phyloP scores from a whole-genome alignment of 2,329 filamentous ascomycete species.

The Pseudopithomyces chartarum region DNA sequence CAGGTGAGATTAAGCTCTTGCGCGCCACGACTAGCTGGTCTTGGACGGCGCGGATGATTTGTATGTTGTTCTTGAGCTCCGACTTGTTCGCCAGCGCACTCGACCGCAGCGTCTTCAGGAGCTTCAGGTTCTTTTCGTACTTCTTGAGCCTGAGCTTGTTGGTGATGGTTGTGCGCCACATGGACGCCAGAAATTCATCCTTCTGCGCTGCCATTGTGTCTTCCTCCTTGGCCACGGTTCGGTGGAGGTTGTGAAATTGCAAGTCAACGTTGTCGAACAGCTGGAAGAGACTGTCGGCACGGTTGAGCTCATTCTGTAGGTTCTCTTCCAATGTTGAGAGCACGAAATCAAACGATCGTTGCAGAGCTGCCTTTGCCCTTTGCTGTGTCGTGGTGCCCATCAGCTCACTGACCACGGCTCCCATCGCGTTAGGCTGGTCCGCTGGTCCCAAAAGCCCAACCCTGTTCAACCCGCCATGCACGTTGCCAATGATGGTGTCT shows the following conservation, averaged over 20 bases:
- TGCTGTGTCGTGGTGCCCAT: slow-evolving; percentile 83
- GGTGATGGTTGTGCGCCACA: slow-evolving; percentile 87
- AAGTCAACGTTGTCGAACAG: slow-evolving; percentile 92
- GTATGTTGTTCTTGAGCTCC: slow-evolving; percentile 84
- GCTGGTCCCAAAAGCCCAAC: slow-evolving; percentile 51
- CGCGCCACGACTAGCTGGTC: slow-evolving; percentile 84
- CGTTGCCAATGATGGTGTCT: slow-evolving; percentile 78
- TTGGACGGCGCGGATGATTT: slow-evolving; percentile 80
- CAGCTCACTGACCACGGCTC: slow-evolving; percentile 69
- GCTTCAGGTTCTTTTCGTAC: slow-evolving; percentile 85
- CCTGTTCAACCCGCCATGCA: slow-evolving; percentile 76
- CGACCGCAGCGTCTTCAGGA: slow-evolving; percentile 78
- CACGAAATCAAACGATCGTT: slow-evolving; percentile 87
- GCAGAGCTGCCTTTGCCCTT: slow-evolving; percentile 77
- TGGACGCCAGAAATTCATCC: slow-evolving; percentile 77
- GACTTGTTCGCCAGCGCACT: slow-evolving; percentile 88
- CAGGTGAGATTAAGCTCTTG: slow-evolving; percentile 80
- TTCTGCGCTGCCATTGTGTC: slow-evolving; percentile 80
- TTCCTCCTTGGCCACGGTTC: slow-evolving; percentile 82
- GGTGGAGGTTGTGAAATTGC: slow-evolving; percentile 86
- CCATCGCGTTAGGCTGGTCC: slow-evolving; percentile 68
- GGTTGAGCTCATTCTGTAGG: slow-evolving; percentile 81
- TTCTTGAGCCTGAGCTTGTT: slow-evolving; percentile 79
- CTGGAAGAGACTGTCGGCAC: slow-evolving; percentile 78
- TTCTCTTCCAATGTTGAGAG: slow-evolving; percentile 85